Evolutionary conservation across 768 basidiomycete genomes (phyloP), one percentile per base, ranked within the genome.

Genomic region (Royoungia palumana): DNA sequence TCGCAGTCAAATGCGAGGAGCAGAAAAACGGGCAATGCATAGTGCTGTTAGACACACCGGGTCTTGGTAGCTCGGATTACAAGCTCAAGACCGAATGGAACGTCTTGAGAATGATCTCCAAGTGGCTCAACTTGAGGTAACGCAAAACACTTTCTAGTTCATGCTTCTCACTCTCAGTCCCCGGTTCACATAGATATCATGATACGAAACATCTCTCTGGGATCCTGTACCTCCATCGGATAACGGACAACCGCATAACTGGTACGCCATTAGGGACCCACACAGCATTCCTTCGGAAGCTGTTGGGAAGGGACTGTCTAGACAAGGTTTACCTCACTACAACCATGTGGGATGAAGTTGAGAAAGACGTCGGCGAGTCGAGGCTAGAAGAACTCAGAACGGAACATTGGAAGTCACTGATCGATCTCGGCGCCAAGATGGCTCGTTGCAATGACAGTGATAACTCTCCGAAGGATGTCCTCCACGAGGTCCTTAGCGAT

Each of bases 171-270:
- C 32, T 32, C 3, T 21, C 19, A 22, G 14, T 14, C 5, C n/a
- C 2, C 27, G n/a, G 6, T 6, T 14, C 6, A 1, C 6, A 8
- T 16, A 61, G 56, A n/a, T n/a, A n/a, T 27, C 56, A 55, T 34
- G 32, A 28, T 5, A 40, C 30, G 6, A 56, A 47, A 6, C 30
- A 40, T 9, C 60, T 74, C 2, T 54, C 66, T 13, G 71, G 65
- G 2, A 63, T 75, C 20, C 13, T 75, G 17, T 75, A 72, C 48
- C 47, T 75, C n/a, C 73, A 75, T 47, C 63, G 67, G 12, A 75
- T 75, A 35, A 60, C 69, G 5, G 71, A 72, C 35, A 65, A 66
- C 41, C 62, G 71, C 1, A 65, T 73, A 60, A 56, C 57, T 0
- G 72, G 66, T 16, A 57, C 65, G 0, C 58, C 67, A 1, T 44